Evolutionary conservation across 1,284 basidiomycete species (phyloP), one percentile per base, ranked within the genome.

Genomic region (Ustanciosporium gigantosporum): DNA sequence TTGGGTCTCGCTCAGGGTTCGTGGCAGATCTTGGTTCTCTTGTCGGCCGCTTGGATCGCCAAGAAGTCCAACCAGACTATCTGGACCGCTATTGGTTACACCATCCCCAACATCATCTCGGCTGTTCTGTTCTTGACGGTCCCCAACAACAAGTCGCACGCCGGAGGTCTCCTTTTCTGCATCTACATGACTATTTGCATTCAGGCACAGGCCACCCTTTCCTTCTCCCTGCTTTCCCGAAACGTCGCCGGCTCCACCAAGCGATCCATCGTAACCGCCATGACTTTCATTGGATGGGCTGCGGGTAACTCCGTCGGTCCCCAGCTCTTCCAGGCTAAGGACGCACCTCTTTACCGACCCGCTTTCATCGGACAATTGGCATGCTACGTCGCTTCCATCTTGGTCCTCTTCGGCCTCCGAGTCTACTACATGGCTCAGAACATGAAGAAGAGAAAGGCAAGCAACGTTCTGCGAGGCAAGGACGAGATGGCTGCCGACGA

Each of bases 361-460:
- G 83, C 82, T 2, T 83, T 83, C 57, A 73, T 82, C 24, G 81
- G 78, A 1, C 83, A 84, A 46, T 79, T 83, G 25, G 78, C 82
- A 25, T 78, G 83, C 45, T 84, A 83, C 51, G 81, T 78, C 20
- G 64, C 83, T 21, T 83, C 83, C 58, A 74, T 84, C 21, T 25
- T 49, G 5, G 66, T 67, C 9, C 72, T 79, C 4, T 57, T 81
- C 11, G 64, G 79, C 36, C 76, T 84, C 31, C 81, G 83, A 16
- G 25, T 81, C 11, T 79, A 79, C 41, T 76, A 82, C 36, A 81
- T 82, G 80, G 80, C 79, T 23, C 78, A 78, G 46, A 84, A 84
- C 59, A 77, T 78, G 2, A 57, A 81, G 36, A 72, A 70, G 48
- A 34, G 48, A 7, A 36, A 22, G 3, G 52, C 52, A 13, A 46